These are phyloP conservation scores for Acacia melanoxylon DNA, from an alignment of 306 rosid species.

Conservation along the genomic window DNA sequence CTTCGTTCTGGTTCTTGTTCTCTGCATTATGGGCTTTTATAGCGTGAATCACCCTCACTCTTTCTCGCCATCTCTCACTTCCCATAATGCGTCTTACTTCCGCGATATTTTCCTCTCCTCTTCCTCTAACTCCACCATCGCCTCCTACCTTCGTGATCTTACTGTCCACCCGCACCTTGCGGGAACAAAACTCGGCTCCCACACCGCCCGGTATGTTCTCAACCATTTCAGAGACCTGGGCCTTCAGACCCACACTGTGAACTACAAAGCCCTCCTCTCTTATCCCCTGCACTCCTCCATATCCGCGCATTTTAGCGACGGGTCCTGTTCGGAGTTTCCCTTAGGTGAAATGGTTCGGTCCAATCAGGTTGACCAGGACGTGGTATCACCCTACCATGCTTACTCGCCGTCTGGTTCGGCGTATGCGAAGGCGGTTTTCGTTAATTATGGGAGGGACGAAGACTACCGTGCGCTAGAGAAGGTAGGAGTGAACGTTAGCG, in stretches of 20 bases:
- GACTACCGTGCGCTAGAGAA: constrained; percentile 58
- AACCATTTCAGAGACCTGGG: constrained; percentile 53
- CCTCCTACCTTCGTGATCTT: constrained; percentile 76
- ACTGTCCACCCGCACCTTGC: constrained; percentile 91
- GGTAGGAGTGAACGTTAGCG: constrained; percentile 61
- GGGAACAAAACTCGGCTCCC: constrained; percentile 63
- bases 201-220: constrained; percentile 45
- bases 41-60: constrained; percentile 52
- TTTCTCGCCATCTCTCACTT: constrained; percentile 13
- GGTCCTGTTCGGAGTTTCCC: constrained; percentile 32
- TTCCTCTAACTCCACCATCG: constrained; percentile 63
- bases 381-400: constrained; percentile 80
- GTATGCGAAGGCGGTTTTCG: constrained; percentile 57
- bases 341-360: constrained; percentile 36
- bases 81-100: constrained; percentile 31
- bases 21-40: constrained; percentile 63
- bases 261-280: constrained; percentile 66
- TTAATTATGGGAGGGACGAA: constrained; percentile 64
- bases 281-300: constrained; percentile 70
- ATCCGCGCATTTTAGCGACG: constrained; percentile 52
- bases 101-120: constrained; percentile 61
- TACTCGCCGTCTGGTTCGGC: constrained; percentile 89
- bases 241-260: constrained; percentile 48
- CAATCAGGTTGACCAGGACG: background rate
- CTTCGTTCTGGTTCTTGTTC: constrained; percentile 35